Percentiles rank a stretch among this genome's conserved stretches.
These are phyloP conservation scores for Diutina neorugosa DNA, from an alignment of 1,139 yeast genomes.

Conservation along the genomic window DNA sequence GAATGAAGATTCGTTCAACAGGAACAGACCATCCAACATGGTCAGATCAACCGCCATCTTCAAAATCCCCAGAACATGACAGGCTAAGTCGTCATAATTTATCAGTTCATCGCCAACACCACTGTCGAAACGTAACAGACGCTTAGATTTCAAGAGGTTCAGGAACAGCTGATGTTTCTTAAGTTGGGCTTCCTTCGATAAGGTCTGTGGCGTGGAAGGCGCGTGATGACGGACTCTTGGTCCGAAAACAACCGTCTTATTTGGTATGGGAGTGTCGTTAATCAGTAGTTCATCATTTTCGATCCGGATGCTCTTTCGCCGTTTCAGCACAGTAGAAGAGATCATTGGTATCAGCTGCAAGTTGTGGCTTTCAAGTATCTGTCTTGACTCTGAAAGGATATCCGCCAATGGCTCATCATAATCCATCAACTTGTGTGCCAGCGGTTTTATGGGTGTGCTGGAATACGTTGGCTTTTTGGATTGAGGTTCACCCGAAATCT, in stretches of 20 bases:
- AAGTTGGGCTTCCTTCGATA: slow-evolving; percentile 9
- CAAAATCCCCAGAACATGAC: slow-evolving; percentile 37
- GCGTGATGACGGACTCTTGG: slow-evolving; percentile 12
- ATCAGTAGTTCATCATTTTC: background rate
- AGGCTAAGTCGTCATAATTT: slow-evolving; percentile 19
- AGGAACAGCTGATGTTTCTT: slow-evolving; percentile 8
- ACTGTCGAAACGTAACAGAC: slow-evolving; percentile 7
- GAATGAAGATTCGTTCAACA: background rate
- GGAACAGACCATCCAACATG: slow-evolving; percentile 18
- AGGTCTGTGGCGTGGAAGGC: slow-evolving; percentile 18
- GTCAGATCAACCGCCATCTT: slow-evolving; percentile 40
- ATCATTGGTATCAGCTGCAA: background rate
- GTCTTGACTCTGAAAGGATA: slow-evolving; percentile 15
- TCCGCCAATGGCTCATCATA: slow-evolving; percentile 19
- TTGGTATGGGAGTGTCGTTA: slow-evolving; percentile 18
- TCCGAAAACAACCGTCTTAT: slow-evolving; percentile 21
- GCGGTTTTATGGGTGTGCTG: slow-evolving; percentile 8
- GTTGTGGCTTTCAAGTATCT: slow-evolving; percentile 10
- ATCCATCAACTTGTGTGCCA: slow-evolving; percentile 1
- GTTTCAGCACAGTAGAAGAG: background rate
- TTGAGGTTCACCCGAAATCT: slow-evolving; percentile 12
- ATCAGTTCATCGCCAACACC: background rate
- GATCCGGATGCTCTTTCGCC: background rate
- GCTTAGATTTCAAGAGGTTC: slow-evolving; percentile 7
- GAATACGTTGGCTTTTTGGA: slow-evolving; percentile 9